Conservation (phyloP, 345 rosid genomes). For the Mangifera indica region DNA sequence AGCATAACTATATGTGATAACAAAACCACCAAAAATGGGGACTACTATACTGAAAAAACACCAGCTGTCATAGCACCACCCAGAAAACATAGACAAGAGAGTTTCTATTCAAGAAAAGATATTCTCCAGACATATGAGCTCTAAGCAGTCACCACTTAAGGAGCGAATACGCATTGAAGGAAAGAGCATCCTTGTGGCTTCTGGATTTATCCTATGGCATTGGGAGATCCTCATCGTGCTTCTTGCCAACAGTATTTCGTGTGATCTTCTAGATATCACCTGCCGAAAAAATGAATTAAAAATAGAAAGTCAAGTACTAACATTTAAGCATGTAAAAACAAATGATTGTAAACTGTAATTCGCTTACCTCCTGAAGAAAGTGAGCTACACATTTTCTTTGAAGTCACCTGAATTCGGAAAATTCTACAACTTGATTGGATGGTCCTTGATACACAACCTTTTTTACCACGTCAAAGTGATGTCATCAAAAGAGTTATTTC, state of each 20-base stretch:
- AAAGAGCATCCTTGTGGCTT: constrained; percentile 41
- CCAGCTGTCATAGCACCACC: constrained; percentile 48
- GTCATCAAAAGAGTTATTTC: constrained; percentile 60
- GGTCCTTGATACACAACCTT: constrained; percentile 66
- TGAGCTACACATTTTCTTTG: constrained; percentile 62
- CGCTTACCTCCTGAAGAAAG: too few species aligned
- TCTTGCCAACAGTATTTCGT: constrained; percentile 53
- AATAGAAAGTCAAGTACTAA: too few species aligned
- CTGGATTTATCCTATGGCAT: constrained; percentile 36
- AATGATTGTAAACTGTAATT: too few species aligned
- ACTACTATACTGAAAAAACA: constrained; percentile 20
- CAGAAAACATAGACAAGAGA: too few species aligned
- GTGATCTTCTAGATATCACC: constrained; percentile 66
- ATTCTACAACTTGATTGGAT: constrained; percentile 29
- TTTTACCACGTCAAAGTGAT: too few species aligned
- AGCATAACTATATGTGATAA: constrained; percentile 36
- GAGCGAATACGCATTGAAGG: constrained; percentile 39
- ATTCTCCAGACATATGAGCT: constrained; percentile 57
- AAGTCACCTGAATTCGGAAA: constrained; percentile 59
- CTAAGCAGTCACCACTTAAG: constrained; percentile 51
- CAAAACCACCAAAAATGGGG: constrained; percentile 56
- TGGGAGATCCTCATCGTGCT: constrained; percentile 34
- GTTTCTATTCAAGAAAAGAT: too few species aligned
- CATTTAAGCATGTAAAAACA: too few species aligned
- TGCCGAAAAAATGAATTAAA: too few species aligned